phyloP scores from a whole-genome alignment of 345 rosid genomes.

The Salix udensis region DNA sequence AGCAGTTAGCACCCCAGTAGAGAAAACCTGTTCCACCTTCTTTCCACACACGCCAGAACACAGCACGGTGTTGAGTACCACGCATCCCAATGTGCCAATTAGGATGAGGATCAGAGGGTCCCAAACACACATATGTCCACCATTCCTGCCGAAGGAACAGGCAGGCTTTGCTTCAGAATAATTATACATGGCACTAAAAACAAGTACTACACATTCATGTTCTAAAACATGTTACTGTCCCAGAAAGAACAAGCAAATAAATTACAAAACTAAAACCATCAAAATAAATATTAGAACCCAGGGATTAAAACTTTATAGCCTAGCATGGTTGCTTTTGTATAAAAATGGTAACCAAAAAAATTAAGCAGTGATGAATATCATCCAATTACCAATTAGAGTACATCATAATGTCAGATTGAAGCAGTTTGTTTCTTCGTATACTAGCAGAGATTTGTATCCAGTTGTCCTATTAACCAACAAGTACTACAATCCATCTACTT shows the following conservation, averaged over 20 bases:
- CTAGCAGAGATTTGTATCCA: background rate
- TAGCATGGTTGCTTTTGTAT: background rate
- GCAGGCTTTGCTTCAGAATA: constrained; percentile 11
- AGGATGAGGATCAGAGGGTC: constrained; percentile 97
- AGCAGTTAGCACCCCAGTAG: constrained; percentile 98
- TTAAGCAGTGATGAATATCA: background rate
- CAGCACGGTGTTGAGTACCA: constrained; percentile 97
- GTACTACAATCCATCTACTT: background rate
- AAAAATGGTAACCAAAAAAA: background rate
- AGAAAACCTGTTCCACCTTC: constrained; percentile 96
- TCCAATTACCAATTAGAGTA: background rate
- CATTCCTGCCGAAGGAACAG: constrained; percentile 57
- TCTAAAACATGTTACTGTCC: background rate
- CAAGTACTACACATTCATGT: background rate
- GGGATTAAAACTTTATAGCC: background rate
- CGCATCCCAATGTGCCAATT: constrained; percentile 99
- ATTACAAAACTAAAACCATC: background rate
- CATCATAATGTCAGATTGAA: background rate
- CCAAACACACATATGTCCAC: constrained; percentile 98
- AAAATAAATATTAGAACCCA: background rate
- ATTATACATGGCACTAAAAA: background rate
- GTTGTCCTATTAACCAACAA: background rate
- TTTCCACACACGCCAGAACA: constrained; percentile 99
- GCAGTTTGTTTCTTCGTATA: background rate
- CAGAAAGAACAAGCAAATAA: background rate